phyloP scores from a whole-genome alignment of 306 rosid genomes.

The Adenanthera pavonina region DNA sequence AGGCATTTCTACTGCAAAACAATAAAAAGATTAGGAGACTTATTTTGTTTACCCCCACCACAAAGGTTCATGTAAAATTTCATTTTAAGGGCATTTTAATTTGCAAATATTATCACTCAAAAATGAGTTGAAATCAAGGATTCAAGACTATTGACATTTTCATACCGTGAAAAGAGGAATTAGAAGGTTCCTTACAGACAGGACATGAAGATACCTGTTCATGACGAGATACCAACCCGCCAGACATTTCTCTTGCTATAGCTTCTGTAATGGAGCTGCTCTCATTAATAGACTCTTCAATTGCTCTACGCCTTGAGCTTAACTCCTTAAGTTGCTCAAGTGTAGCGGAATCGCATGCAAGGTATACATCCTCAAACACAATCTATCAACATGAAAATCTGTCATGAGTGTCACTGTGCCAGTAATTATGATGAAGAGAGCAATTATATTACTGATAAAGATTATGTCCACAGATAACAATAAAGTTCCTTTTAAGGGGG shows the following conservation, averaged over 20 bases:
- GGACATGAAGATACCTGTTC: conserved; percentile 63
- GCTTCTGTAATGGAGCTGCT: conserved; percentile 71
- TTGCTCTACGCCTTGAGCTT: conserved; percentile 73
- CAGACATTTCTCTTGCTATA: conserved; percentile 80
- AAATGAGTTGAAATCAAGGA: conserved; percentile 2
- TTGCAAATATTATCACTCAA: neutral
- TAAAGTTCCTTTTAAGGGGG: neutral
- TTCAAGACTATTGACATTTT: conserved; percentile 3
- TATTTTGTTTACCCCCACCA: conserved; percentile 2
- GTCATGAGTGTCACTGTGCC: conserved; percentile 28
- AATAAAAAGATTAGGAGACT: neutral
- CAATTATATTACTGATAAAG: neutral
- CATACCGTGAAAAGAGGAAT: neutral
- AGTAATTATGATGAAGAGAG: neutral
- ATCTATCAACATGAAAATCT: conserved; percentile 56
- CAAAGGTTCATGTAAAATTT: conserved; percentile 5
- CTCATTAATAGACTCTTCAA: conserved; percentile 67
- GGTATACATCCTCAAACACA: conserved; percentile 69
- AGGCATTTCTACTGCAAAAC: neutral
- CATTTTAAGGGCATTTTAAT: neutral
- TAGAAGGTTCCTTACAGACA: conserved; percentile 8
- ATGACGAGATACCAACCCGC: conserved; percentile 67
- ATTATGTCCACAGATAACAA: neutral
- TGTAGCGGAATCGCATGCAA: conserved; percentile 66
- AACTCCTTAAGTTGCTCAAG: conserved; percentile 84